Conservation (phyloP, 345 rosid genomes). For the Arabidopsis suecica region DNA sequence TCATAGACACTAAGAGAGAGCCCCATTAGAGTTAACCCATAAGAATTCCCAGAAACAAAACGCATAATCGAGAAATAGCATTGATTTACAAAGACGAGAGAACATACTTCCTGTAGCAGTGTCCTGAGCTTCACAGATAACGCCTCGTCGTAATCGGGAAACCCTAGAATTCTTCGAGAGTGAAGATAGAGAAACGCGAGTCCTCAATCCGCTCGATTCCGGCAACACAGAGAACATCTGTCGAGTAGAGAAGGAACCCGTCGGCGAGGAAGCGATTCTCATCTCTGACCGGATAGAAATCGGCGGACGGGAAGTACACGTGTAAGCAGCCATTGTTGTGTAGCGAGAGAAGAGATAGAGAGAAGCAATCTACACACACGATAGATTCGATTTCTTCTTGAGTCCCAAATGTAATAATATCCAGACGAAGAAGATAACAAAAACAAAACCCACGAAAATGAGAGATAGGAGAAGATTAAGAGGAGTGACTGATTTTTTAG, state of each 20-base stretch:
- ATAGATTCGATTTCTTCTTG: constrained; percentile 24
- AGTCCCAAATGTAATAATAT: constrained; percentile 21
- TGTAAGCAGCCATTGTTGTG: constrained; percentile 50
- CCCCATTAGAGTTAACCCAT: too few species aligned
- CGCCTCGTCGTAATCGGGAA: constrained; percentile 42
- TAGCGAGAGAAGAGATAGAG: background rate
- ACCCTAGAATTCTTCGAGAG: constrained; percentile 45
- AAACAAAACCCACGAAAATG: background rate
- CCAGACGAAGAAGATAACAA: constrained; percentile 21
- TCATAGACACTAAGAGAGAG: background rate
- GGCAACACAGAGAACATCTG: constrained; percentile 41
- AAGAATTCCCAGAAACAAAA: background rate
- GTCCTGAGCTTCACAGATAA: constrained; percentile 66
- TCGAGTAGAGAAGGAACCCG: constrained; percentile 34
- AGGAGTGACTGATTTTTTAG: background rate
- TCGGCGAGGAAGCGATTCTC: constrained; percentile 27
- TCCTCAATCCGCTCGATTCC: constrained; percentile 56
- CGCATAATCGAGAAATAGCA: background rate
- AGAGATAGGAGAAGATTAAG: background rate
- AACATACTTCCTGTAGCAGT: constrained; percentile 56
- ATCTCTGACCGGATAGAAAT: constrained; percentile 44
- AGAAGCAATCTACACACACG: constrained; percentile 20
- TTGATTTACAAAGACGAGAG: background rate
- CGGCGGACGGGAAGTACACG: constrained; percentile 44
- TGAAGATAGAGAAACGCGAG: constrained; percentile 45